Evolutionary conservation across 306 rosid species (phyloP).

Genomic region (Lathyrus sativus): DNA sequence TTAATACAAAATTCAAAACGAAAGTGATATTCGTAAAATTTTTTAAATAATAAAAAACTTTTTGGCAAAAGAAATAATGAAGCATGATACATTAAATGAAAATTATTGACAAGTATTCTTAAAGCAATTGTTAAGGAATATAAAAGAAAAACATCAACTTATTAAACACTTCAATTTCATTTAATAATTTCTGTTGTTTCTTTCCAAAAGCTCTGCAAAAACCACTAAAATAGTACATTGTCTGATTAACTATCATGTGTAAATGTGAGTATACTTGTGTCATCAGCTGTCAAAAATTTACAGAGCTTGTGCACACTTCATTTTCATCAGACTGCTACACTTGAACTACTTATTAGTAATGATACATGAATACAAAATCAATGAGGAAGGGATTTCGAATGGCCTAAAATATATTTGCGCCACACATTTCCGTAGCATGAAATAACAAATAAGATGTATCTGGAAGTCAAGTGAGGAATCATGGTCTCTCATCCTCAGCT

Average conservation of each 20-base stretch:
- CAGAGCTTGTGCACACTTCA: constrained; percentile 38
- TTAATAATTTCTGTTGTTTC: neutral
- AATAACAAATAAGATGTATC: constrained; percentile 27
- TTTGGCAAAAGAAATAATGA: too few relatives aligned
- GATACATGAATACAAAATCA: constrained; percentile 37
- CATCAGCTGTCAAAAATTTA: constrained; percentile 42
- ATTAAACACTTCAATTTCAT: neutral
- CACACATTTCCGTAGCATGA: constrained; percentile 29
- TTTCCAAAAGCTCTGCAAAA: neutral
- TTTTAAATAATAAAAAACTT: too few relatives aligned
- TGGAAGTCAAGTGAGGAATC: constrained; percentile 24
- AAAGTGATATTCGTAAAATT: too few relatives aligned
- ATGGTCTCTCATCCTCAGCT: constrained; percentile 45
- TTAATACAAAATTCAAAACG: too few relatives aligned
- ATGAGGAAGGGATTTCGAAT: constrained; percentile 18
- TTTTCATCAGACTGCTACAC: constrained; percentile 41
- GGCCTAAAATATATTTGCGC: constrained; percentile 35
- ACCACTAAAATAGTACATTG: neutral
- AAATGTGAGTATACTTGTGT: constrained; percentile 15
- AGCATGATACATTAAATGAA: neutral
- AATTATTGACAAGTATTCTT: neutral
- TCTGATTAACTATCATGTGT: constrained; percentile 13
- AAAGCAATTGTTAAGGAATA: neutral
- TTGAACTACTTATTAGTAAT: constrained; percentile 28
- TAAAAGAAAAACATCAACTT: neutral